Percentiles rank a stretch among this genome's conserved stretches.
Evolutionary conservation across 2,329 filamentous ascomycete genomes (phyloP).

Genomic region (Epichloe glyceriae): DNA sequence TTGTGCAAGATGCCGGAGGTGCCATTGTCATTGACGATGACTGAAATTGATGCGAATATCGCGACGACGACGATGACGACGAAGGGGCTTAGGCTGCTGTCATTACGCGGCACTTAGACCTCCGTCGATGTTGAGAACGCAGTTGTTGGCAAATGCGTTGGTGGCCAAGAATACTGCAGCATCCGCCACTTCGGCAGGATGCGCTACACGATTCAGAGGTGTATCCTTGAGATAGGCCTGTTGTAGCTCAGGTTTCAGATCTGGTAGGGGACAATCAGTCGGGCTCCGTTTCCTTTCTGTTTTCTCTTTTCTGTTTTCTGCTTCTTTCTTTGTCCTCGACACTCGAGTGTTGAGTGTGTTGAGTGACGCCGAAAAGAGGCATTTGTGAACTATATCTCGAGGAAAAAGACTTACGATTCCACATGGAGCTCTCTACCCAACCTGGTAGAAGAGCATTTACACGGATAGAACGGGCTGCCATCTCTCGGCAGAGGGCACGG

Average conservation of each 20-base stretch:
- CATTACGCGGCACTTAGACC: conserved; percentile 57
- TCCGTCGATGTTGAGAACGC: conserved; percentile 73
- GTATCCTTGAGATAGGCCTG: conserved; percentile 36
- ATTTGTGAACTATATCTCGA: conserved; percentile 5
- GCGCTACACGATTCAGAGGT: conserved; percentile 53
- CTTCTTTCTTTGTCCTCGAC: neutral
- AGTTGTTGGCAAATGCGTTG: conserved; percentile 79
- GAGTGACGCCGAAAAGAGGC: neutral
- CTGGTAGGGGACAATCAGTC: conserved; percentile 28
- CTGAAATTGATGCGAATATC: conserved; percentile 13
- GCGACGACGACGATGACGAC: neutral
- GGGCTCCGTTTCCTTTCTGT: conserved; percentile 3
- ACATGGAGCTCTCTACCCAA: conserved; percentile 75
- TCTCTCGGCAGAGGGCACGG: conserved; percentile 50
- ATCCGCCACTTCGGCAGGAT: conserved; percentile 62
- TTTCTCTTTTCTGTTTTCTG: neutral
- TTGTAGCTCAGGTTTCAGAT: conserved; percentile 25
- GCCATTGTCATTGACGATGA: conserved; percentile 57
- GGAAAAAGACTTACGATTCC: conserved; percentile 39
- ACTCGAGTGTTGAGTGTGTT: neutral
- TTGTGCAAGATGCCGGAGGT: conserved; percentile 42
- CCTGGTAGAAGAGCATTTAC: conserved; percentile 75
- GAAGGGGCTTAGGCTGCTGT: neutral
- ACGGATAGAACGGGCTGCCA: conserved; percentile 48
- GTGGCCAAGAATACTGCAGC: conserved; percentile 64